Evolutionary conservation across 768 basidiomycete species (phyloP), one percentile per base, ranked within the genome.

Genomic region (Boletus insuetus): DNA sequence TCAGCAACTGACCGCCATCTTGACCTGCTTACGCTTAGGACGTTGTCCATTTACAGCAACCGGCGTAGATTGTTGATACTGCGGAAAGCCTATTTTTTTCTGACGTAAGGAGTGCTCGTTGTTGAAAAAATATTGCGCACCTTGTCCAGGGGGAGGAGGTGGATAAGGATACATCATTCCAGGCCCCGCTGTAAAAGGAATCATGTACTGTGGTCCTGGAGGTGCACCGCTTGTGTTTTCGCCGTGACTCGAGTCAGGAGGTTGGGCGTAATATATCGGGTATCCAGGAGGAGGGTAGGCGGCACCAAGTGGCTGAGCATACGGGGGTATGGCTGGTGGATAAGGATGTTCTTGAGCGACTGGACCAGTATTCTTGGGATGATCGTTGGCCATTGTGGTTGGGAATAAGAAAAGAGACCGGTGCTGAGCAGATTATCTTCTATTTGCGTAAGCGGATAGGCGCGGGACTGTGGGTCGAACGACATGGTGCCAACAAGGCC

Each of bases 11-110:
- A 81, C 79, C 55, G 81, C 81, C 77, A 82, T 82, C 68, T 83
- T 82, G 51, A 82, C 81, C 56, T 82, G 81, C 53, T 77, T 81
- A 55, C 81, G 79, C 64, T 82, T 82, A 53, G 63, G 49, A 60
- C 71, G 67, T 51, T 58, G 60, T 19, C 68, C 64, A 55, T 62
- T 68, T 29, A 62, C 14, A 10, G 64, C 45, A 43, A 62, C 34
- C 44, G 72, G 56, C 20, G 63, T 48, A 20, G 71, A 52, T 41
- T 67, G 62, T 39, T 63, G 49, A 52, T 59, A 71, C 54, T 71
- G 72, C 20, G 74, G 63, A 49, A 68, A 72, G 20, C 51, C 71
- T 74, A 53, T 35, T 62, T 54, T 54, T 50, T 62, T 64, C 40
- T 56, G 46, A 62, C 43, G 50, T 64, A 57, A 62, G 54, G 26